phyloP scores from a whole-genome alignment of 768 basidiomycete species.

The Termitomyces sp. region DNA sequence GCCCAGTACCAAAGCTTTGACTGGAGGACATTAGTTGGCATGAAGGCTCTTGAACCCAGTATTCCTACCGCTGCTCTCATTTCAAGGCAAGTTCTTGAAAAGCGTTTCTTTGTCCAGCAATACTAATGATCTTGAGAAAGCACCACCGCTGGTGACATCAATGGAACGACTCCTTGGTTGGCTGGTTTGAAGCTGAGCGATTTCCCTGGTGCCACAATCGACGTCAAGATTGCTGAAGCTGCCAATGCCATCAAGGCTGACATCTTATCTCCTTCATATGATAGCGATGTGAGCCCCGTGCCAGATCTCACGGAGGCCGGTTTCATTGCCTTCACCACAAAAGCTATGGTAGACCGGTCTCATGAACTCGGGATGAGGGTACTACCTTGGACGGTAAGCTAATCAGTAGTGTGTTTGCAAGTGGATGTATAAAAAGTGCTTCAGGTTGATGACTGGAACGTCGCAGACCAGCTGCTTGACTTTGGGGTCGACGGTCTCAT shows the following conservation, averaged over 20 bases:
- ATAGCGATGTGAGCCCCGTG: slow-evolving; percentile 29
- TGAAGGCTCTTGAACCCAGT: slow-evolving; percentile 60
- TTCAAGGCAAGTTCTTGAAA: slow-evolving; percentile 40
- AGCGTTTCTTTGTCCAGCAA: background rate
- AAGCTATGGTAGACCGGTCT: slow-evolving; percentile 61
- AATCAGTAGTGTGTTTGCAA: background rate
- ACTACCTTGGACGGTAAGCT: slow-evolving; percentile 69
- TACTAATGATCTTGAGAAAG: slow-evolving; percentile 20
- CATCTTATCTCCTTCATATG: slow-evolving; percentile 58
- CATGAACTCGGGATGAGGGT: slow-evolving; percentile 59
- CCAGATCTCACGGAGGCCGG: slow-evolving; percentile 38
- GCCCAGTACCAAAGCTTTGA: slow-evolving; percentile 74
- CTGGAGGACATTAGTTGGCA: slow-evolving; percentile 68
- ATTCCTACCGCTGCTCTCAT: slow-evolving; percentile 62
- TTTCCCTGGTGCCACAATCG: slow-evolving; percentile 58
- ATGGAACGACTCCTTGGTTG: slow-evolving; percentile 56
- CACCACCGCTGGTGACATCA: slow-evolving; percentile 33
- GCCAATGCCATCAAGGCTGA: slow-evolving; percentile 59
- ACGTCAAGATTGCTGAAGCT: slow-evolving; percentile 59
- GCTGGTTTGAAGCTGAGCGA: slow-evolving; percentile 56
- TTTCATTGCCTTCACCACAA: slow-evolving; percentile 54
- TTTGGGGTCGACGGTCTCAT: slow-evolving; percentile 74
- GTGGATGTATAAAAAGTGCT: background rate
- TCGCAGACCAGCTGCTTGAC: slow-evolving; percentile 52
- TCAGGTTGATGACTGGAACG: slow-evolving; percentile 58